A percentile compares a stretch with the other conserved stretches of the same genome.
Evolutionary conservation across 805 yeast genomes (phyloP).

Genomic region (Kodamaea leandrae): DNA sequence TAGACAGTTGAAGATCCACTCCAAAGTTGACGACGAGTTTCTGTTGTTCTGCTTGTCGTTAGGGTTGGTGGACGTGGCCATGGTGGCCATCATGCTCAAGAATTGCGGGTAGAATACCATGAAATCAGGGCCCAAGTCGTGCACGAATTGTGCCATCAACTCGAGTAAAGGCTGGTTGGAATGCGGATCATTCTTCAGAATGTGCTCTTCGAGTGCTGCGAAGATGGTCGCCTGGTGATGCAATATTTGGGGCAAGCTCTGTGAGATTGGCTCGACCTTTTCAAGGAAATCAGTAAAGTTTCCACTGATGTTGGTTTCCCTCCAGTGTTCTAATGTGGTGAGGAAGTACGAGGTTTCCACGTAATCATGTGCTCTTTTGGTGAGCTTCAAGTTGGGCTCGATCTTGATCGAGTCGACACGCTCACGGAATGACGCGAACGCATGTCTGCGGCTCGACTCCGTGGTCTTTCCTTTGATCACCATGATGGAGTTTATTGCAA

Average conservation of each 20-base stretch:
- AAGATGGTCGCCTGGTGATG: slow-evolving; percentile 65
- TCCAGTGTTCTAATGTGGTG: slow-evolving; percentile 82
- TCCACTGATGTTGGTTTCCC: slow-evolving; percentile 76
- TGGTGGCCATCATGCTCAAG: slow-evolving; percentile 46
- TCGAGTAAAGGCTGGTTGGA: slow-evolving; percentile 83
- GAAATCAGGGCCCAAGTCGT: slow-evolving; percentile 90
- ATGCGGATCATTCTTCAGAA: slow-evolving; percentile 57
- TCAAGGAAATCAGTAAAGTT: slow-evolving; percentile 63
- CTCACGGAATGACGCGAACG: slow-evolving; percentile 76
- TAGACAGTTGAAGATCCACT: slow-evolving; percentile 78
- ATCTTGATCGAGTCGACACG: slow-evolving; percentile 80
- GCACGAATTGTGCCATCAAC: slow-evolving; percentile 75
- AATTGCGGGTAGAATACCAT: slow-evolving; percentile 62
- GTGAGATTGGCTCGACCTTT: slow-evolving; percentile 51
- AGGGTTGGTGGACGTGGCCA: slow-evolving; percentile 40
- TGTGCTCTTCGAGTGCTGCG: slow-evolving; percentile 44
- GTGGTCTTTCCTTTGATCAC: slow-evolving; percentile 40
- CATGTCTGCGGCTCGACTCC: slow-evolving; percentile 53
- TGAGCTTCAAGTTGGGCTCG: slow-evolving; percentile 60
- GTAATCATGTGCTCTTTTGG: slow-evolving; percentile 62
- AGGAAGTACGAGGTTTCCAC: slow-evolving; percentile 77
- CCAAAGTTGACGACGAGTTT: slow-evolving; percentile 62
- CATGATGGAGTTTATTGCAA: slow-evolving; percentile 8
- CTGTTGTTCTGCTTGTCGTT: slow-evolving; percentile 51
- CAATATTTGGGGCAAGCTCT: slow-evolving; percentile 77